Base-by-base conservation (phyloP, 257 asterid genomes). In the Solanum gracilifrons region DNA sequence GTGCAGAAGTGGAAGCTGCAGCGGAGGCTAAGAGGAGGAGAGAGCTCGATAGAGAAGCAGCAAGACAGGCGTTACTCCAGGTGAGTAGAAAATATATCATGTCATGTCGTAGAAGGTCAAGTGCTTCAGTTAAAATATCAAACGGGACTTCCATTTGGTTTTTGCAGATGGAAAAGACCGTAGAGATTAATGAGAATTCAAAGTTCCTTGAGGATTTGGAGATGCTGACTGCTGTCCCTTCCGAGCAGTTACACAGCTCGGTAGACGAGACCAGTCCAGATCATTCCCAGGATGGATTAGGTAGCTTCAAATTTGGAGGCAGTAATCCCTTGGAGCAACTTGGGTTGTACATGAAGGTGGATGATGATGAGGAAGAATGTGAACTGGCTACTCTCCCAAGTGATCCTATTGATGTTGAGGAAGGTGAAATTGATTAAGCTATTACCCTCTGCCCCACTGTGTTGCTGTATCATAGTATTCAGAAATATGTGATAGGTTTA, bases 301-400 rank as follows among this genome's bases (percentile, higher is more conserved):
- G 97, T 51, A 91, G 91, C 87, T 93, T 96, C 90, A 94, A 92
- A 71, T 93, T 96, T 73, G 95, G 95, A 66, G 92, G 94, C 87
- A 92, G 86, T 88, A 96, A 96, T 93, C 95, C 99, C 13, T 87
- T 95, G 84, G 98, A 96, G 89, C 98, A 94, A 90, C 98, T 96
- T 64, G 99, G 99, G 12, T 85, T 96, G 94, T 96, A 92, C 91
- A 96, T 95, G 95, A 96, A 96, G 89, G 91, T 35, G 72, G 98
- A 96, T 20, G 97, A 95, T 3, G 98, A 96, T 18, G 98, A 94
- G 73, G 99, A 95, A 76, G 98, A 96, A 79, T 93, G 88, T 6
- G 98, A 93, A 82, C 87, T 86, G 31, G 71, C 62, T 15, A 90
- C 85, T 60, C 51, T 33, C 21, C 88, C 74, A 4, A 87, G 85